Evolutionary conservation across 2,329 filamentous ascomycete genomes (phyloP).

Genomic region (Rhynchosporium secalis): DNA sequence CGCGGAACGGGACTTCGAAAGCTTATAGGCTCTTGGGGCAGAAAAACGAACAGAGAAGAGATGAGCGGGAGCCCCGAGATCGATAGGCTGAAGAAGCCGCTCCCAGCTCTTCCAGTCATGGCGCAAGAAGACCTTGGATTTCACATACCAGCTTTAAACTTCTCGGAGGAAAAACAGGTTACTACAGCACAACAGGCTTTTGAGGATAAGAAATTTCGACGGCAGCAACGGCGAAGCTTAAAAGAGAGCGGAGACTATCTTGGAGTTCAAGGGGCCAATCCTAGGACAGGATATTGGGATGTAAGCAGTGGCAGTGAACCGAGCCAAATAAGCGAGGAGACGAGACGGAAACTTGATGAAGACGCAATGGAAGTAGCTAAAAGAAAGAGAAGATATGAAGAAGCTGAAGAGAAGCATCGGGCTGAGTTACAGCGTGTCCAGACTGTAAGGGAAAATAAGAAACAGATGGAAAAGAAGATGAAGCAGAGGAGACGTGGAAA

Average conservation of each 20-base stretch:
- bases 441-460: conserved; percentile 41
- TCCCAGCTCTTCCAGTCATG: conserved; percentile 1
- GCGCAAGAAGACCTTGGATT: conserved; percentile 8
- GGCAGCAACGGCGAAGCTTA: conserved; percentile 47
- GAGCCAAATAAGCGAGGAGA: conserved; percentile 36
- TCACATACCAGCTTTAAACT: neutral
- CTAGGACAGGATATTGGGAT: conserved; percentile 54
- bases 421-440: conserved; percentile 45
- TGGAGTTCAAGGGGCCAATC: conserved; percentile 59
- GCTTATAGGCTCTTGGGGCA: conserved; percentile 10
- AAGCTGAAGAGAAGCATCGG: conserved; percentile 35
- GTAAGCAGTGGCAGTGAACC: conserved; percentile 40
- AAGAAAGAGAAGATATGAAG: conserved; percentile 36
- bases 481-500: conserved; percentile 46
- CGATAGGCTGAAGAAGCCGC: neutral
- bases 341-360: conserved; percentile 38
- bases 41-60: neutral
- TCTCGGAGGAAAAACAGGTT: conserved; percentile 37
- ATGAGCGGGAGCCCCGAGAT: neutral
- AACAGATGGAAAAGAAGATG: conserved; percentile 43
- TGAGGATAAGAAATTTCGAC: conserved; percentile 26
- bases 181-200: conserved; percentile 28
- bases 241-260: conserved; percentile 59
- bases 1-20: conserved; percentile 6
- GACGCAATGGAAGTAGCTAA: conserved; percentile 23